Evolutionary conservation across 2,329 filamentous ascomycete species (phyloP).

Genomic region (Colletotrichum lindemuthianum): DNA sequence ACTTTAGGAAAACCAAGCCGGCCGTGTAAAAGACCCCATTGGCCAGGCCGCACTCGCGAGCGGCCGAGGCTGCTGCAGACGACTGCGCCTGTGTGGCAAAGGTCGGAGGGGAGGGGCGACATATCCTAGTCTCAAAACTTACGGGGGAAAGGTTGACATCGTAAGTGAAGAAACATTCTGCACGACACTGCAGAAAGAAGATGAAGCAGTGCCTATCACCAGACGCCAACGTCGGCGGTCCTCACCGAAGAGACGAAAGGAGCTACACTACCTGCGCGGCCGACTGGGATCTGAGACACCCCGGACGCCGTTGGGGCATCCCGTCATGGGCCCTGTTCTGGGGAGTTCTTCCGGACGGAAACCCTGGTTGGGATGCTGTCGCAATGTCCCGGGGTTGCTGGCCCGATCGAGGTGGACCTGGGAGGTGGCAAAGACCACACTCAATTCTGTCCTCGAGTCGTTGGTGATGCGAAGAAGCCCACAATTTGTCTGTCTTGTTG

Average conservation of each 20-base stretch:
- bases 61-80: background rate
- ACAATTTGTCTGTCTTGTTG: accelerated
- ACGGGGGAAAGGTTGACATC: too few relatives aligned
- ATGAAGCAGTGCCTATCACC: background rate
- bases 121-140: background rate
- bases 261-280: too few relatives aligned
- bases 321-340: background rate
- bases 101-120: background rate
- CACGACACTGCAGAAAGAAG: background rate
- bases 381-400: constrained; percentile 1
- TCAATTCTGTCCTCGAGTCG: background rate
- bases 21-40: background rate
- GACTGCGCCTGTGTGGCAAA: constrained; percentile 14
- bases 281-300: background rate
- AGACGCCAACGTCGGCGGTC: too few relatives aligned
- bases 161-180: background rate
- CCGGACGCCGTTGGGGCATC: background rate
- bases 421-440: constrained; percentile 7
- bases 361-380: background rate
- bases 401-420: constrained; percentile 7
- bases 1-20: background rate
- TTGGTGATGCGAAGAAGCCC: too few relatives aligned
- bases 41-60: background rate
- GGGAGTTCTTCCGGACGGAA: constrained; percentile 4
- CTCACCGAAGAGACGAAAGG: too few relatives aligned